These are phyloP conservation scores for Eragrostis tef DNA, from an alignment of 202 grass and related monocot genomes.

Conservation along the genomic window DNA sequence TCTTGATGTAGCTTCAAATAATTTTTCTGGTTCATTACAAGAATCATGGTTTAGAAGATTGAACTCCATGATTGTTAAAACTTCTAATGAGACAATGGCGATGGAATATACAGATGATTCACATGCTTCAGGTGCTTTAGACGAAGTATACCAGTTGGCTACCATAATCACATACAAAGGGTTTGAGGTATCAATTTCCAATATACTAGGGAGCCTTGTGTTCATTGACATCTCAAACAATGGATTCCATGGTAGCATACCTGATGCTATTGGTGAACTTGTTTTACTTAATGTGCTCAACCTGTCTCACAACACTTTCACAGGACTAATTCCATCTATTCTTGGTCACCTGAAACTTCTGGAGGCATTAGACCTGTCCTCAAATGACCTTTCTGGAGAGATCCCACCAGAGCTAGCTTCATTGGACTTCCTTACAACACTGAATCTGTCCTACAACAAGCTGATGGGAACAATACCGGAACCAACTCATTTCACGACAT, in stretches of 20 bases:
- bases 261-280: conserved; percentile 8
- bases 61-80: conserved; percentile 21
- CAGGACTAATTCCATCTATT: conserved; percentile 22
- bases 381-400: conserved; percentile 28
- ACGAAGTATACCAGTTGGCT: too few relatives aligned
- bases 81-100: neutral
- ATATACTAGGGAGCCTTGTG: conserved; percentile 21
- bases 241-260: conserved; percentile 23
- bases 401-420: conserved; percentile 4
- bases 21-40: conserved; percentile 35
- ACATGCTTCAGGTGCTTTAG: too few relatives aligned
- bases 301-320: conserved; percentile 25
- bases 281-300: neutral
- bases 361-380: conserved; percentile 48
- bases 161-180: conserved; percentile 23
- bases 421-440: neutral
- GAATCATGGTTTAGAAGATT: conserved; percentile 29
- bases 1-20: conserved; percentile 47
- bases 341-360: conserved; percentile 28
- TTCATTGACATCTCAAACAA: conserved; percentile 39
- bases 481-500: conserved; percentile 25
- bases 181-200: neutral
- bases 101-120: too few relatives aligned
- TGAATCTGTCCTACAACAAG: conserved; percentile 22
- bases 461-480: conserved; percentile 15